phyloP scores from a whole-genome alignment of 1,284 basidiomycete genomes.

The Cryptococcus jaspeensis region DNA sequence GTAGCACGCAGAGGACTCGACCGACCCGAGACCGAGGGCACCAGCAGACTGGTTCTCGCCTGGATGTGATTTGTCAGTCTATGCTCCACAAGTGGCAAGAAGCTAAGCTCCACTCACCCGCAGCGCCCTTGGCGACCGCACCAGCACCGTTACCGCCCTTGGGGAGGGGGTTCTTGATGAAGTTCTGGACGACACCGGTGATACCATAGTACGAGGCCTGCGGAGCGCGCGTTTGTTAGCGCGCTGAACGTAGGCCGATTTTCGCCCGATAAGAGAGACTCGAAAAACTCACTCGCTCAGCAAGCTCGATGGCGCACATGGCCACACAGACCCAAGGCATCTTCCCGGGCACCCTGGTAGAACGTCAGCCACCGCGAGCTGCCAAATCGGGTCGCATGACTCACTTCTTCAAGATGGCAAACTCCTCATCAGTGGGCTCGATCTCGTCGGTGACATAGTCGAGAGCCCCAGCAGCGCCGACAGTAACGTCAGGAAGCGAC shows the following conservation, averaged over 20 bases:
- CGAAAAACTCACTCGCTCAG: constrained; percentile 33
- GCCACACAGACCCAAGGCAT: constrained; percentile 37
- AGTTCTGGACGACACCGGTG: constrained; percentile 25
- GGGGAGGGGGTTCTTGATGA: constrained; percentile 57
- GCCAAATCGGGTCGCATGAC: constrained; percentile 3
- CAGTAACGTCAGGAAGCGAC: constrained; percentile 13
- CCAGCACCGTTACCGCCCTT: constrained; percentile 62
- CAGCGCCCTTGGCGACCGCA: constrained; percentile 66
- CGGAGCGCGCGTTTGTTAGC: not conserved
- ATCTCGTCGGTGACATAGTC: constrained; percentile 54
- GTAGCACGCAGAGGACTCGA: constrained; percentile 25
- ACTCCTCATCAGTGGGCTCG: constrained; percentile 64
- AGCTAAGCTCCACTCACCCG: constrained; percentile 44
- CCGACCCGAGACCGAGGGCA: constrained; percentile 38
- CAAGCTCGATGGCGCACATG: constrained; percentile 47
- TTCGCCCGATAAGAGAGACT: not conserved
- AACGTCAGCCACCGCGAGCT: constrained; percentile 42
- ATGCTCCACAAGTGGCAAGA: too few relatives aligned
- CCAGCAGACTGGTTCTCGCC: constrained; percentile 58
- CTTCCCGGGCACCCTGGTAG: constrained; percentile 58
- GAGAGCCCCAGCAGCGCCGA: constrained; percentile 20
- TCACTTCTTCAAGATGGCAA: constrained; percentile 22
- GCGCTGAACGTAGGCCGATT: not conserved
- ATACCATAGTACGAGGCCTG: constrained; percentile 33
- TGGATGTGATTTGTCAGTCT: constrained; percentile 12